A percentile compares a stretch with the other conserved stretches of the same genome.
These are phyloP conservation scores for Dryas drummondii DNA, from an alignment of 306 rosid species.

Conservation along the genomic window DNA sequence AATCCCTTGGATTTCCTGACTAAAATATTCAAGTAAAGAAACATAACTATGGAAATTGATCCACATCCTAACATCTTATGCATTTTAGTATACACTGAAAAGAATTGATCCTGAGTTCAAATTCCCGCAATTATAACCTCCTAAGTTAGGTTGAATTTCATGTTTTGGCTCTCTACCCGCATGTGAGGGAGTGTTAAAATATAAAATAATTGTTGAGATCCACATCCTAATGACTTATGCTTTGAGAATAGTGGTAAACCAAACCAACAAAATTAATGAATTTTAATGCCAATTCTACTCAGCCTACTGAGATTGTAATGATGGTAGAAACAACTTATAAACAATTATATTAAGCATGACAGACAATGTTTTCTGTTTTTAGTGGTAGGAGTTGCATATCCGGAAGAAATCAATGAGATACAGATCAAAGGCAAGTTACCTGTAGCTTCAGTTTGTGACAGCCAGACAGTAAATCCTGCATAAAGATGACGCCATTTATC, in stretches of 20 bases:
- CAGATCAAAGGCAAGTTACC: conserved; percentile 40
- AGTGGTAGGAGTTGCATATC: conserved; percentile 1
- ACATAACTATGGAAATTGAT: not conserved
- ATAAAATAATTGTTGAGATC: not conserved
- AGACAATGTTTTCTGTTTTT: too few relatives aligned
- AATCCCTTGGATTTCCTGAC: not conserved
- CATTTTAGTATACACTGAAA: too few relatives aligned
- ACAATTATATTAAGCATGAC: not conserved
- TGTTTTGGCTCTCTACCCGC: not conserved
- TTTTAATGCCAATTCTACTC: not conserved
- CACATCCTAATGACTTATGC: not conserved
- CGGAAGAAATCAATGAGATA: conserved; percentile 11
- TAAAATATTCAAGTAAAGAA: not conserved
- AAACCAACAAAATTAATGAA: not conserved
- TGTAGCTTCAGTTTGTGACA: conserved; percentile 76
- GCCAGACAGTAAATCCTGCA: conserved; percentile 88
- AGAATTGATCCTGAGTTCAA: not conserved
- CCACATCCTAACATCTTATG: too few relatives aligned
- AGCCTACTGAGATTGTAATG: not conserved
- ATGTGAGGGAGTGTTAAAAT: not conserved
- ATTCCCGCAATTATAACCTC: too few relatives aligned
- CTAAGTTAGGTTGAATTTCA: not conserved
- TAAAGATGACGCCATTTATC: conserved; percentile 79
- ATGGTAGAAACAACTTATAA: not conserved
- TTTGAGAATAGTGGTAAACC: not conserved